Evolutionary conservation across 1,284 basidiomycete species (phyloP), one percentile per base, ranked within the genome.

Genomic region (Puccinia coronata): DNA sequence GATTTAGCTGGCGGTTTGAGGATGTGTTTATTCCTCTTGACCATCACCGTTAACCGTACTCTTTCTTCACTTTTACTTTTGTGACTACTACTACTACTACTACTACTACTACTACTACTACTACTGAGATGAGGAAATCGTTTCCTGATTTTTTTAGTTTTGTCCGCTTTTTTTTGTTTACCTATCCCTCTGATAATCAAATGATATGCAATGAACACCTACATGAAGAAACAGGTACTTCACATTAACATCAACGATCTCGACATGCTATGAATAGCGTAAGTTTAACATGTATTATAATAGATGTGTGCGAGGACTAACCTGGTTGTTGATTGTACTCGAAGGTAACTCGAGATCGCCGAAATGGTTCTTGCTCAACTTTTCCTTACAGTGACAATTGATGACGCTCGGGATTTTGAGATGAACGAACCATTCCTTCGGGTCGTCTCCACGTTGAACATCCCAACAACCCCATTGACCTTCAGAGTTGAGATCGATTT

Each of bases 131-230:
- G n/a, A n/a, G n/a, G n/a, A 18, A 51, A 51, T 74, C 55, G 59
- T 39, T 74, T 74, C 31, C 49, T 61, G n/a, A 61, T 61, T 28
- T 72, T 51, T 6, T 25, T 61, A n/a, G 39, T 36, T 28, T 49
- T 74, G 11, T 74, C 72, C 0, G n/a, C 25, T 14, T 74, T 61
- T 18, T 61, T 74, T 25, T 74, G 72, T 51, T 74, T 74, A 18
- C 72, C 72, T 23, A 74, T 74, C n/a, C 72, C 72, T 14, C 72
- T 4, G 11, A 74, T 61, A 18, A 74, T 43, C 1, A 74, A 12
- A 61, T 74, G 72, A 74, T 74, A 74, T n/a, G 72, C 53, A n/a
- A 74, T 74, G 47, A 74, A 74, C 20, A 74, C n/a, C 72, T 74
- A 39, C 11, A 31, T 36, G 23, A 59, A 61, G 34, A 61, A 43